phyloP scores from a whole-genome alignment of 257 asterid species.

The Orobanche coerulescens region DNA sequence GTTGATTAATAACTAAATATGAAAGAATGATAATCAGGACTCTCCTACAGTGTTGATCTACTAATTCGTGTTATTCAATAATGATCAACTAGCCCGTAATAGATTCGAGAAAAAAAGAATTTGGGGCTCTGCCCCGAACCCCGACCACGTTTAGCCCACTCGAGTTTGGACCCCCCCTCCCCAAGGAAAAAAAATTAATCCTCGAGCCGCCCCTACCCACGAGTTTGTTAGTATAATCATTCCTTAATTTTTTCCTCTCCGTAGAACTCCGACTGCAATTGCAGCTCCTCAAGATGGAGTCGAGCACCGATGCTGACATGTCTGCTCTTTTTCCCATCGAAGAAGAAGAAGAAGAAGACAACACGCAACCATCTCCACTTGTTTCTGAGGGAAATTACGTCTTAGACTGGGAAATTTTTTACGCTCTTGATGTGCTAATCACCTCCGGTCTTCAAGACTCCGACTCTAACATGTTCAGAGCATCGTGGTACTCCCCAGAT shows the following conservation, averaged over 20 bases:
- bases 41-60: too few species aligned
- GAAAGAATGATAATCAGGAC: too few species aligned
- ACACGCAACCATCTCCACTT: slow-evolving; percentile 22
- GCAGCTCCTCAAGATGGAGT: slow-evolving; percentile 79
- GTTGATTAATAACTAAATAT: too few species aligned
- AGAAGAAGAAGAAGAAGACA: slow-evolving; percentile 38
- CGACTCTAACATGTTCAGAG: slow-evolving; percentile 27
- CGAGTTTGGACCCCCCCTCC: too few species aligned
- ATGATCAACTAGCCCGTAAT: too few species aligned
- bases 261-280: slow-evolving; percentile 76
- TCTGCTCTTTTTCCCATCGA: slow-evolving; percentile 28
- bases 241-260: slow-evolving; percentile 13
- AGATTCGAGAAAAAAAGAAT: too few species aligned
- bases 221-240: too few species aligned
- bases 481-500: slow-evolving; percentile 49
- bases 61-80: too few species aligned
- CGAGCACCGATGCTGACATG: slow-evolving; percentile 37
- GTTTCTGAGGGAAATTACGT: slow-evolving; percentile 27
- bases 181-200: too few species aligned
- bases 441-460: slow-evolving; percentile 49
- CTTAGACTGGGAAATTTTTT: slow-evolving; percentile 51
- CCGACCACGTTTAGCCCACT: too few species aligned
- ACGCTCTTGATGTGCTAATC: slow-evolving; percentile 43
- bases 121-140: too few species aligned
- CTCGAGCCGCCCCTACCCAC: too few species aligned